Conservation (phyloP, 352 stramenopile genomes). For the Phytophthora agathidicida region DNA sequence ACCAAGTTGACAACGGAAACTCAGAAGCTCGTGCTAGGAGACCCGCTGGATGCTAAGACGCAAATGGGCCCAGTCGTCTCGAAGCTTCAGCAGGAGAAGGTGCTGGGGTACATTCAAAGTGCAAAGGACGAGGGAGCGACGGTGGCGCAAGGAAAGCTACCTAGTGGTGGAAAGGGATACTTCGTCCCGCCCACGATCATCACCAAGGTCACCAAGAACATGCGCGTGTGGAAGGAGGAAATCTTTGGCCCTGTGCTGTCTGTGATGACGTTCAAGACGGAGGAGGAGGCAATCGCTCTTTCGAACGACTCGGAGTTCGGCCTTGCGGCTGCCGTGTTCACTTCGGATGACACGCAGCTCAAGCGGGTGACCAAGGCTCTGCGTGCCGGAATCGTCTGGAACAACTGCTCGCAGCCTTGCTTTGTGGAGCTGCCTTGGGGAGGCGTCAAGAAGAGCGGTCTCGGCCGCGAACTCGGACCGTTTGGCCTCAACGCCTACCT, state of each 20-base stretch:
- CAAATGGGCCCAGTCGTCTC: slow-evolving; percentile 86
- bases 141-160: slow-evolving; percentile 27
- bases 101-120: slow-evolving; percentile 66
- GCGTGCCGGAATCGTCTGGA: slow-evolving; percentile 30
- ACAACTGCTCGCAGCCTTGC: slow-evolving; percentile 29
- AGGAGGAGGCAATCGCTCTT: slow-evolving; percentile 74
- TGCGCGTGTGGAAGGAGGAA: slow-evolving; percentile 85
- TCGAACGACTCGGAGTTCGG: slow-evolving; percentile 64
- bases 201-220: slow-evolving; percentile 58
- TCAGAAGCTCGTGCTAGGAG: slow-evolving; percentile 63
- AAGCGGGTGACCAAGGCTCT: slow-evolving; percentile 59
- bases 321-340: slow-evolving; percentile 78
- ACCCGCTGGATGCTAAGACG: slow-evolving; percentile 53
- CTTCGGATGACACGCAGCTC: slow-evolving; percentile 51
- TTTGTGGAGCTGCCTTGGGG: slow-evolving; percentile 76
- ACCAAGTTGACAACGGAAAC: slow-evolving; percentile 50
- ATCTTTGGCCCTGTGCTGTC: slow-evolving; percentile 92
- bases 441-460: slow-evolving; percentile 85
- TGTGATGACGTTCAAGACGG: slow-evolving; percentile 87
- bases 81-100: slow-evolving; percentile 71
- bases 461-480: slow-evolving; percentile 71
- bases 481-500: slow-evolving; percentile 71
- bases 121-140: slow-evolving; percentile 62
- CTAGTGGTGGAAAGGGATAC: slow-evolving; percentile 45
- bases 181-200: slow-evolving; percentile 84